These are phyloP conservation scores for Rhynchosporium graminicola DNA, from an alignment of 2,329 filamentous ascomycete species.

Conservation along the genomic window DNA sequence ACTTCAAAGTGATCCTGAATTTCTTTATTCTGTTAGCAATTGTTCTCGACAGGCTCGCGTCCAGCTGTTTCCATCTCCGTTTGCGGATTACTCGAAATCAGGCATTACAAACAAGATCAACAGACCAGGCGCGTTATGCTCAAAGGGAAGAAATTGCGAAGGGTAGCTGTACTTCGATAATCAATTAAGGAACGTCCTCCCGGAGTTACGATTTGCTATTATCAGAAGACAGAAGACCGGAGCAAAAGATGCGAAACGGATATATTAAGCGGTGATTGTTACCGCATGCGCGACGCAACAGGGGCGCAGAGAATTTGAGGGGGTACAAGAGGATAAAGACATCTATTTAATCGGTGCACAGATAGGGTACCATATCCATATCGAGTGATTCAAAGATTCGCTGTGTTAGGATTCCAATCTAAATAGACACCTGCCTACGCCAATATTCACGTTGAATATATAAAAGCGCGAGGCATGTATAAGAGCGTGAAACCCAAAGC, in stretches of 20 bases:
- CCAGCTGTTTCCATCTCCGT: conserved; percentile 14
- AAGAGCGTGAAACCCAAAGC: too few species aligned
- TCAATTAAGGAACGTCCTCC: background rate
- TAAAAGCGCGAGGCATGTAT: too few species aligned
- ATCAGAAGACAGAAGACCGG: background rate
- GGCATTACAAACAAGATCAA: conserved; percentile 17
- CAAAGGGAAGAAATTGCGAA: conserved; percentile 4
- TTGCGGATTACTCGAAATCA: conserved; percentile 15
- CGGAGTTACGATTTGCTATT: background rate
- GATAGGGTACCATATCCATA: too few species aligned
- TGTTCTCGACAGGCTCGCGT: conserved; percentile 4
- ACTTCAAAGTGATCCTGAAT: conserved; percentile 17
- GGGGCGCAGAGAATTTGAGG: background rate
- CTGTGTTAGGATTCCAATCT: too few species aligned
- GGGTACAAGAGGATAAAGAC: too few species aligned
- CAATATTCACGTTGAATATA: too few species aligned
- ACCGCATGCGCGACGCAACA: background rate
- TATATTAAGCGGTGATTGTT: background rate
- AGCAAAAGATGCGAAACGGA: background rate
- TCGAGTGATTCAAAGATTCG: too few species aligned
- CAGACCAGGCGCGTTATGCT: conserved; percentile 12
- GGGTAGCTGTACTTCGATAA: conserved; percentile 1
- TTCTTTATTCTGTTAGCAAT: conserved; percentile 5
- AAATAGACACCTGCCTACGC: too few species aligned
- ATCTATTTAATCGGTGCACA: too few species aligned